Evolutionary conservation across 495 filamentous ascomycete species (phyloP), one percentile per base, ranked within the genome.

Genomic region (Penicillium ucsense): DNA sequence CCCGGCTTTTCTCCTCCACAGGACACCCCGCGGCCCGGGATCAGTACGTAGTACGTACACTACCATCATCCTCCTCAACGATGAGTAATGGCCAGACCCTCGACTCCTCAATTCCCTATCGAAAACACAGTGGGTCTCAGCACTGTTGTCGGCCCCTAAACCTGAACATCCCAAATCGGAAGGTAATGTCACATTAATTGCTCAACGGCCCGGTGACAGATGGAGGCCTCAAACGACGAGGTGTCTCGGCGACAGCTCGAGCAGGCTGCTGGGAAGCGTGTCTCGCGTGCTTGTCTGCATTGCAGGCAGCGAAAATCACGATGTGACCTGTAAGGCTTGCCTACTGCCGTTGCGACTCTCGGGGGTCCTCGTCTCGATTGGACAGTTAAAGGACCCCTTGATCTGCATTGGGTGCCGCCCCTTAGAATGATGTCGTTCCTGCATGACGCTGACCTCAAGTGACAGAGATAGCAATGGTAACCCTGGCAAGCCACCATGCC

Each of bases 261-360:
- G 48, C 55, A 60, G 27, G 42, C 61, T 52, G 68, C 61, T 52
- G 68, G 69, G 51, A 82, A 80, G 66, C 70, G 80, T 43, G 79
- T 79, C 3, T 80, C 80, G 31, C 67, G 78, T 41, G 80, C 80
- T 8, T 84, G 80, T 63, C 57, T 83, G 49, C 73, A 78, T 50
- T 84, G 80, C 57, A 56, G 80, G 41, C 78, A 78, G 63, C 65
- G 80, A 50, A 84, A 84, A 59, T 78, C 74, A 6, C 76, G 76
- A 51, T 84, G 80, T 65, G 78, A 82, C 60, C 64, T 84, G 75
- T 82, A 76, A 57, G 71, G 70, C 31, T 49, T 20, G 30, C 36
- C 4, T 30, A 49, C 38, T 35, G 1, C 27, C 6, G 3, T n/a
- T 31, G 9, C 28, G 8, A 20, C 20, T 20, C 20, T 20, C 28